Evolutionary conservation across 805 yeast species (phyloP).

Genomic region (Ogataea sp.): DNA sequence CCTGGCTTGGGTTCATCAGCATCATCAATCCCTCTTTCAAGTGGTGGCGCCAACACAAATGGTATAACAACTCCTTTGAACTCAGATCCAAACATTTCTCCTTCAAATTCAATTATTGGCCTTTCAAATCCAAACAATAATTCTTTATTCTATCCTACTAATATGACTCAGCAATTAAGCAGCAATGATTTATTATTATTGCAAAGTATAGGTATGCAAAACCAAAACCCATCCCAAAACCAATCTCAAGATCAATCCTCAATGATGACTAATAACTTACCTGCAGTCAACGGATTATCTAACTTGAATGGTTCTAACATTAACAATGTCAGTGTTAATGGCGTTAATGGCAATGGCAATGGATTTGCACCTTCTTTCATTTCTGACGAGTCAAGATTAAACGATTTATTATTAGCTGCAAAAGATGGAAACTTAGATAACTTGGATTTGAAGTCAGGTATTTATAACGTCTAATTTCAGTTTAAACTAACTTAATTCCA

Average conservation of each 20-base stretch:
- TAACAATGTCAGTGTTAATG: background rate
- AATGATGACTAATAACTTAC: too few species aligned
- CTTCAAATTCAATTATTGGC: background rate
- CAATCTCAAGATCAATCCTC: background rate
- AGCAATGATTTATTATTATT: background rate
- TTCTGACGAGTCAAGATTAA: slow-evolving; percentile 28
- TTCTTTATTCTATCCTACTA: background rate
- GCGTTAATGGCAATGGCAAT: background rate
- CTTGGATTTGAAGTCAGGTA: slow-evolving; percentile 35
- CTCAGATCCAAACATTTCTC: background rate
- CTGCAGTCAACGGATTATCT: too few species aligned
- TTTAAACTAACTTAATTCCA: background rate
- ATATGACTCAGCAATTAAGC: background rate
- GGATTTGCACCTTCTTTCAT: background rate
- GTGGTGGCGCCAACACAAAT: background rate
- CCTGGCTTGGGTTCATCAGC: background rate
- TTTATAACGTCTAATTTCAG: slow-evolving; percentile 23
- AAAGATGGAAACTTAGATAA: slow-evolving; percentile 49
- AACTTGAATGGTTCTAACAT: too few species aligned
- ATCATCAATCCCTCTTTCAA: background rate
- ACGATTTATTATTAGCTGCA: slow-evolving; percentile 46
- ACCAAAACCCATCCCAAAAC: background rate
- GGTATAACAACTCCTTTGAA: background rate
- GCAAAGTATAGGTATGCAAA: background rate
- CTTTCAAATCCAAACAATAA: background rate